These are phyloP conservation scores for Ophiocytium majus DNA, from an alignment of 352 stramenopile genomes.

Conservation along the genomic window DNA sequence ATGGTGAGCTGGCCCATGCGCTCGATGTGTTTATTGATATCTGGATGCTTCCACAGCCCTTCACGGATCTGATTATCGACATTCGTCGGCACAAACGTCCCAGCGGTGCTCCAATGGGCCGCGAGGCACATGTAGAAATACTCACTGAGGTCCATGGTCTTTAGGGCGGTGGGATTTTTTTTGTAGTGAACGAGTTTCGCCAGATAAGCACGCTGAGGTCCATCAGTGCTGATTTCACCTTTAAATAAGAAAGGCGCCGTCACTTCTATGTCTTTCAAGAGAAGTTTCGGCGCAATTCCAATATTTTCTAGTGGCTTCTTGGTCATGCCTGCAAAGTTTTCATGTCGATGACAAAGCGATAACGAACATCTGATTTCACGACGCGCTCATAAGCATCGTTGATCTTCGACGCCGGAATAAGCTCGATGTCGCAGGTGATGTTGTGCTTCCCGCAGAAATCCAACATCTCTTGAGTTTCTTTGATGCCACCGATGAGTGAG, in stretches of 20 bases:
- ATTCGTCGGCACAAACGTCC: slow-evolving; percentile 7
- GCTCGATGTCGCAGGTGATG: too few relatives aligned
- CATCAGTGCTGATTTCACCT: not conserved
- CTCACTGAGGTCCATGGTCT: not conserved
- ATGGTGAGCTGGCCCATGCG: not conserved
- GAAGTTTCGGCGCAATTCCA: slow-evolving; percentile 2
- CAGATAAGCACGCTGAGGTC: not conserved
- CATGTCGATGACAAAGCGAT: too few relatives aligned
- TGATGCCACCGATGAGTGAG: too few relatives aligned
- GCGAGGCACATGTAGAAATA: slow-evolving; percentile 6
- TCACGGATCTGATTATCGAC: slow-evolving; percentile 12
- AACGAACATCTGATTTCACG: too few relatives aligned
- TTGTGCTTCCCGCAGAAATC: too few relatives aligned
- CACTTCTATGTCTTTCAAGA: not conserved
- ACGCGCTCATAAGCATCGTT: too few relatives aligned
- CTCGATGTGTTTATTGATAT: slow-evolving; percentile 5
- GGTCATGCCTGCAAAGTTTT: too few relatives aligned
- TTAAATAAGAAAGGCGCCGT: slow-evolving; percentile 3
- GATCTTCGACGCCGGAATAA: too few relatives aligned
- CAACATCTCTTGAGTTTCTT: too few relatives aligned
- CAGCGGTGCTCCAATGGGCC: not conserved
- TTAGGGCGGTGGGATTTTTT: slow-evolving; percentile 3
- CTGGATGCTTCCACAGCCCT: slow-evolving; percentile 2
- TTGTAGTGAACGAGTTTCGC: slow-evolving; percentile 14
- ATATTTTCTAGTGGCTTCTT: not conserved